Conservation (phyloP, 2,329 filamentous ascomycete species). For the Bisporella sp. region DNA sequence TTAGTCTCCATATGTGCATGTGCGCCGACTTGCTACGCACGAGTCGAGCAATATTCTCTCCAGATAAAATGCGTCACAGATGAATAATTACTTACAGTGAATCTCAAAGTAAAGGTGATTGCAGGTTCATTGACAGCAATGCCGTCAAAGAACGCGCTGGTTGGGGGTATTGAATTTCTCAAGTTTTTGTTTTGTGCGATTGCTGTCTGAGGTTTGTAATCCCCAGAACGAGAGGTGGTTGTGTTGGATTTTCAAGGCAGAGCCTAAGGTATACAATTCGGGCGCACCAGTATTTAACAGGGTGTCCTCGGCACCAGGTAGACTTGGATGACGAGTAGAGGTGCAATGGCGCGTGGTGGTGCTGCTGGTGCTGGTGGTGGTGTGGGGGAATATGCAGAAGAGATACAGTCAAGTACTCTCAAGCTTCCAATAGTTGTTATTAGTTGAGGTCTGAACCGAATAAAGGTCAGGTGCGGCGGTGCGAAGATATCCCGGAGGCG, state of each 20-base stretch:
- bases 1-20: not conserved
- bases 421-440: too few species aligned
- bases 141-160: conserved; percentile 88
- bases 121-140: conserved; percentile 99
- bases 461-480: too few species aligned
- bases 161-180: conserved; percentile 18
- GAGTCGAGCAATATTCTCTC: too few species aligned
- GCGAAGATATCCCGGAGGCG: too few species aligned
- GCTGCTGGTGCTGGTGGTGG: conserved; percentile 1
- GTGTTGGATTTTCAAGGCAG: not conserved
- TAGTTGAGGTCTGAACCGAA: too few species aligned
- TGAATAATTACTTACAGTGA: conserved; percentile 13
- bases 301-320: conserved; percentile 11
- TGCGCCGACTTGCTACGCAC: too few species aligned
- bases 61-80: not conserved
- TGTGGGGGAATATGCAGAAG: too few species aligned
- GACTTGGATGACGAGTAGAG: conserved; percentile 20
- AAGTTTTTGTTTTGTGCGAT: conserved; percentile 7
- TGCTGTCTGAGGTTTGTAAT: conserved; percentile 3
- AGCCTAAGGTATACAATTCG: conserved; percentile 3
- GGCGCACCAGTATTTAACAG: too few species aligned
- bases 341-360: too few species aligned
- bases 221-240: conserved; percentile 3
- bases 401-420: too few species aligned
- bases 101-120: conserved; percentile 32